Conservation (phyloP, 1,139 yeast genomes). For the Yamadazyma atmosphaerica region DNA sequence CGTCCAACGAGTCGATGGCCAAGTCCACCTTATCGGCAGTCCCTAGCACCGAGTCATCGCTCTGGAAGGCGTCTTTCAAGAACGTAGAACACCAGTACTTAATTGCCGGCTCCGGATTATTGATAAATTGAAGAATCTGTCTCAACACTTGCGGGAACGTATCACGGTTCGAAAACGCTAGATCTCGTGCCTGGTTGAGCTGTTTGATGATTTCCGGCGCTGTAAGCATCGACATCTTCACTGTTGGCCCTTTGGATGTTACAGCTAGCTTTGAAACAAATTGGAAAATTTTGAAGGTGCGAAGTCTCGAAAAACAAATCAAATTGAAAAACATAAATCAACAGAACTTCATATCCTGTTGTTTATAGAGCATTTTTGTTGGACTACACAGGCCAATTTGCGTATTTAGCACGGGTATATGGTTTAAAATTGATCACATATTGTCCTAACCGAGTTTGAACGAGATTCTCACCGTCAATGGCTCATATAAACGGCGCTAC, state of each 20-base stretch:
- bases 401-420: too few relatives aligned
- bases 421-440: too few relatives aligned
- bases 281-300: too few relatives aligned
- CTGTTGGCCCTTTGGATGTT: too few relatives aligned
- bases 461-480: not conserved
- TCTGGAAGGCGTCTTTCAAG: slow-evolving; percentile 43
- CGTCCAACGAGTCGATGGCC: slow-evolving; percentile 42
- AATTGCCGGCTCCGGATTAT: slow-evolving; percentile 31
- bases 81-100: slow-evolving; percentile 51
- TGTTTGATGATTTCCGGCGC: slow-evolving; percentile 34
- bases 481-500: not conserved
- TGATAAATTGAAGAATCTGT: slow-evolving; percentile 48
- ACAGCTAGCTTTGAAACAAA: not conserved
- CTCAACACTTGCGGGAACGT: slow-evolving; percentile 55
- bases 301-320: too few relatives aligned
- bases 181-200: slow-evolving; percentile 50
- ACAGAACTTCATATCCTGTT: too few relatives aligned
- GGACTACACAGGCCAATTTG: too few relatives aligned
- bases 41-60: slow-evolving; percentile 26
- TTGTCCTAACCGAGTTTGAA: too few relatives aligned
- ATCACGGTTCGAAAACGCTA: slow-evolving; percentile 47
- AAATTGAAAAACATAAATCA: too few relatives aligned
- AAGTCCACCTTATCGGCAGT: slow-evolving; percentile 40
- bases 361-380: too few relatives aligned
- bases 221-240: slow-evolving; percentile 15